Base-by-base conservation (phyloP, 768 basidiomycete species). In the Cyathus striatus region DNA sequence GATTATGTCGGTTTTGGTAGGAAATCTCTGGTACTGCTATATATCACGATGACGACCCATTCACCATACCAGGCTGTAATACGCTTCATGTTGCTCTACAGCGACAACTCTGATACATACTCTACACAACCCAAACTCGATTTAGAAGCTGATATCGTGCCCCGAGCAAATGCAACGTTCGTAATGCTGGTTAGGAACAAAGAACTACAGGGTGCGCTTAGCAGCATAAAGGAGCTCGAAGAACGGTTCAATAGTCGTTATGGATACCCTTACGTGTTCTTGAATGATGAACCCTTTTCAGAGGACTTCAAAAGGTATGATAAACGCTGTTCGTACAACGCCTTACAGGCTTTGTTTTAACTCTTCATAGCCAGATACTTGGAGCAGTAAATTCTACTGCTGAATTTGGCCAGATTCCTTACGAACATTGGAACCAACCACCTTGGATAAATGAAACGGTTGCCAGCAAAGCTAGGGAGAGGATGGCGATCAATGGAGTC, bases 171-270 rank as follows among this genome's bases (percentile, higher is more conserved):
- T 49, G 89, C 87, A 3, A 83, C 83, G 0, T 86, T 90, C 55
- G 85, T 89, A 16, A 70, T 89, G 48, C 75, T 96, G 20, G 76
- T 70, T 37, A 59, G 76, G 9, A 80, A 82, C 54, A 64, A 56
- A 16, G 79, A 81, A 43, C 55, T 81, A n/a, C 48, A 58, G 23
- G 73, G 73, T 22, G 75, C 75, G 23, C 56, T 77, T 23, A 64
- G 72, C 23, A 80, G 77, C 45, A 78, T 86, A 47, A 75, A 76
- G 48, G 75, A 78, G 45, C 69, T 84, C 61, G 93, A 97, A 65
- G 83, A 87, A 51, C 68, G 86, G 21, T 95, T 94, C 65, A 97
- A 97, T 67, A 71, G 68, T 47, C 70, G 76, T 48, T 81, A 79
- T 49, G 64, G 64, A 13, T 92, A 92, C 60, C 86, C 88, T 6